phyloP scores from a whole-genome alignment of 1,284 basidiomycete genomes.

The Earliella scabrosa region DNA sequence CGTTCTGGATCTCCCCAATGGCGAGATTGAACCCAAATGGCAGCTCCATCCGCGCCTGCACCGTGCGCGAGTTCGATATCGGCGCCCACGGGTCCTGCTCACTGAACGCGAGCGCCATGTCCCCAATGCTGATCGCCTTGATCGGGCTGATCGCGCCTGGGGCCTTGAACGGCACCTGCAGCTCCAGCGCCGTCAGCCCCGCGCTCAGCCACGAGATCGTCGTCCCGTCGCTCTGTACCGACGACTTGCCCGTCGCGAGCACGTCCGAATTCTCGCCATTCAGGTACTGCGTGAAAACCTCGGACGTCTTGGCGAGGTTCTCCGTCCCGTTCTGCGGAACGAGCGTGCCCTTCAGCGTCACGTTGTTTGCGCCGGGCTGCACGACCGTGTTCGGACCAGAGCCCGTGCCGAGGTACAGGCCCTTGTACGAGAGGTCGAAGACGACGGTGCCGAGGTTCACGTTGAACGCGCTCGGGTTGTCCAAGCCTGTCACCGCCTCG shows the following conservation, averaged over 20 bases:
- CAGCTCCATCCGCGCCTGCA: conserved; percentile 61
- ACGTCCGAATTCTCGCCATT: conserved; percentile 68
- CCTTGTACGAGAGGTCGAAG: conserved; percentile 66
- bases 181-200: conserved; percentile 60
- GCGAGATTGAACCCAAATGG: conserved; percentile 79
- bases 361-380: conserved; percentile 58
- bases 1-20: conserved; percentile 72
- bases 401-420: conserved; percentile 64
- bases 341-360: conserved; percentile 66
- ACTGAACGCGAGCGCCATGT: conserved; percentile 64
- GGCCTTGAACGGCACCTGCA: conserved; percentile 69
- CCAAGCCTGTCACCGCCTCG: conserved; percentile 58
- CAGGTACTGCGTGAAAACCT: conserved; percentile 77
- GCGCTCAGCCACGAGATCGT: conserved; percentile 69
- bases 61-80: conserved; percentile 56
- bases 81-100: conserved; percentile 64
- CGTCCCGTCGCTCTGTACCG: conserved; percentile 54
- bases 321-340: conserved; percentile 54
- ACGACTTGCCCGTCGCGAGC: conserved; percentile 62
- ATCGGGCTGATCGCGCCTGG: conserved; percentile 66
- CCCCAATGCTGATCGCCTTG: conserved; percentile 66
- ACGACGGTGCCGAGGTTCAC: conserved; percentile 74
- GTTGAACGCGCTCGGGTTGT: conserved; percentile 74
- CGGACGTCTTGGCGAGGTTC: conserved; percentile 57
- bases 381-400: conserved; percentile 55